phyloP scores from a whole-genome alignment of 202 grass and related monocot genomes.

The Digitaria exilis region DNA sequence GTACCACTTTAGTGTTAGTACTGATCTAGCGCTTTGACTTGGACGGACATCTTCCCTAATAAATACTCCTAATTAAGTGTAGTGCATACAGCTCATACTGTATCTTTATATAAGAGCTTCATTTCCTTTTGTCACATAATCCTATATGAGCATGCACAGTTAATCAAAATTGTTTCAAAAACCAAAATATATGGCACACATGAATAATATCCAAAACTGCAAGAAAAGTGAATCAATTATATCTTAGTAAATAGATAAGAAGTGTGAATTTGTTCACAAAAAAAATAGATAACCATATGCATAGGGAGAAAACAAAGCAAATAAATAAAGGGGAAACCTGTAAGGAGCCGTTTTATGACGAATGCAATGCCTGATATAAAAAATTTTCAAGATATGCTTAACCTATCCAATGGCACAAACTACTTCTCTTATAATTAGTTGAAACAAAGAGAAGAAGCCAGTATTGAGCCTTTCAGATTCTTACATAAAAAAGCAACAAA shows the following conservation, averaged over 20 bases:
- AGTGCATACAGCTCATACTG: constrained; percentile 18
- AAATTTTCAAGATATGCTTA: background rate
- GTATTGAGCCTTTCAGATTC: constrained; percentile 29
- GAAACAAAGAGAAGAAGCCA: constrained; percentile 32
- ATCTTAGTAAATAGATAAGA: background rate
- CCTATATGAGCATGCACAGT: background rate
- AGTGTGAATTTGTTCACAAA: background rate
- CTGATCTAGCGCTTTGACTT: constrained; percentile 33
- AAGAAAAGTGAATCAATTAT: background rate
- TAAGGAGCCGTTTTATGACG: background rate
- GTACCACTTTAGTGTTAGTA: constrained; percentile 22
- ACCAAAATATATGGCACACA: background rate
- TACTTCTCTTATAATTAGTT: background rate
- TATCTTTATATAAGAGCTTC: constrained; percentile 11
- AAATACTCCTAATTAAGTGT: constrained; percentile 32
- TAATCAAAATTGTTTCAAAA: background rate
- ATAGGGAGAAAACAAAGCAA: background rate
- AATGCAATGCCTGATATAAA: background rate
- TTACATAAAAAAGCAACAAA: constrained; percentile 38
- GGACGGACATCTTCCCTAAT: constrained; percentile 17
- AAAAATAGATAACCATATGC: background rate
- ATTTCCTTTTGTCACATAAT: background rate
- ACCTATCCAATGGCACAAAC: background rate
- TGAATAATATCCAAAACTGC: background rate
- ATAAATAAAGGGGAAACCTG: background rate